Base-by-base conservation (phyloP, 176 grass and related monocot genomes). In the Lolium perenne region DNA sequence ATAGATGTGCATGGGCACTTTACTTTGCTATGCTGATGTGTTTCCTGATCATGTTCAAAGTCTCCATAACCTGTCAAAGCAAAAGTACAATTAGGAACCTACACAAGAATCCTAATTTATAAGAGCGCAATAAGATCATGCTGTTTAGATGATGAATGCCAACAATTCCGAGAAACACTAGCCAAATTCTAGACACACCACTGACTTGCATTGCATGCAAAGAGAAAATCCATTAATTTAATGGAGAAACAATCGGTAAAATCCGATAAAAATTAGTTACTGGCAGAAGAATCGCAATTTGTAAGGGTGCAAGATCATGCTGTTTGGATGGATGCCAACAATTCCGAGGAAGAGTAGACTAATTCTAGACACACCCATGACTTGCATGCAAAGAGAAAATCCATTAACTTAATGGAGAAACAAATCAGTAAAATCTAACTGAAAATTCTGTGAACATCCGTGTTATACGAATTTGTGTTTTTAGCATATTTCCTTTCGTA, bases 31-130 rank as follows among this genome's bases (percentile, higher is more conserved):
- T 74, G 85, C 76, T 85, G 22, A 89, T 89, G 86, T 89, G 86
- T 67, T 88, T 94, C 87, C 72, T 91, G 35, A 94, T 91, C 81
- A 94, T 80, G 68, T 74, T 87, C 57, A 94, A 82, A 61, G 80
- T 85, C 78, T 94, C 92, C 84, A 94, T 89, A 60, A 94, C 88
- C 88, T 95, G 77, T 47, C 23, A 62, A 48, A 86, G 72, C 21
- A 5, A 51, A 25, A 57, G 53, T 68, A 48, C 9, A 48, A 46
- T 78, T 41, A 87, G 55, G 13, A 57, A 35, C 78, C 15, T 41
- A 20, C 14, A 73, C 2, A 26, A 57, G 59, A 1, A 86, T 51
- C n/a, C 2, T 16, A 66, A 64, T 6, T 71, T 15, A n/a, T 76
- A 69, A 74, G 6, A 11, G 15, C 70, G 67, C 40, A 56, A 38